Conservation (phyloP, 345 rosid species). For the Aegle marmelos region DNA sequence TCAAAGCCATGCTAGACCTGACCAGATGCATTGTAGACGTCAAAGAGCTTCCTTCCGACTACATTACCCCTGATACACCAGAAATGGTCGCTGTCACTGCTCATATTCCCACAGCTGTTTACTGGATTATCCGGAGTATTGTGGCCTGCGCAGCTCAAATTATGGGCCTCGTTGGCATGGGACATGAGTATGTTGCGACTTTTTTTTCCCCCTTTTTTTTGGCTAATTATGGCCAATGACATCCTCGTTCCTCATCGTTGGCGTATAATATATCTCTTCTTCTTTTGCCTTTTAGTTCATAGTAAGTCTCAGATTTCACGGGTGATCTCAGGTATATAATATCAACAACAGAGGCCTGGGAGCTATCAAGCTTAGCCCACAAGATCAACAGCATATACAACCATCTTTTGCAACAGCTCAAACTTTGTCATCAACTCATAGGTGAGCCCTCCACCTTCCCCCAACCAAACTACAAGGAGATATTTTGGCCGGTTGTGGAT, state of each 20-base stretch:
- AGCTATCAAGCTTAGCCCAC: slow-evolving; percentile 61
- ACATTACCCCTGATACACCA: slow-evolving; percentile 30
- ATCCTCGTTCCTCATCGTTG: background rate
- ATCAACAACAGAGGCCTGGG: slow-evolving; percentile 64
- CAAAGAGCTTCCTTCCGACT: slow-evolving; percentile 46
- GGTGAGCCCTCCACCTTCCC: slow-evolving; percentile 25
- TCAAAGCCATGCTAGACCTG: slow-evolving; percentile 38
- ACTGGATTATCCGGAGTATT: slow-evolving; percentile 50
- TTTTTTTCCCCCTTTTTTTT: too few species aligned
- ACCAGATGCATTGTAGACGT: slow-evolving; percentile 49
- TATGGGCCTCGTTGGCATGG: slow-evolving; percentile 39
- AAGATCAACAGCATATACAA: slow-evolving; percentile 44
- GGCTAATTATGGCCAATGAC: background rate
- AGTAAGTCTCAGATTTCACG: background rate
- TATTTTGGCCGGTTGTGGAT: background rate
- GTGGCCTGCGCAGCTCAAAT: slow-evolving; percentile 52
- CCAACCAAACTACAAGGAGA: background rate
- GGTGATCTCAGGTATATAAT: slow-evolving; percentile 27
- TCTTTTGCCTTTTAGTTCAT: background rate
- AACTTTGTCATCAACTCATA: slow-evolving; percentile 36
- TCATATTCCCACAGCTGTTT: slow-evolving; percentile 55
- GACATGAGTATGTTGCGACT: slow-evolving; percentile 44
- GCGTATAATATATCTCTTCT: background rate
- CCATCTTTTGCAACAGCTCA: slow-evolving; percentile 39
- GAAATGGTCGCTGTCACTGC: slow-evolving; percentile 30